Evolutionary conservation across 306 rosid genomes (phyloP).

Genomic region (Lathyrus aphaca): DNA sequence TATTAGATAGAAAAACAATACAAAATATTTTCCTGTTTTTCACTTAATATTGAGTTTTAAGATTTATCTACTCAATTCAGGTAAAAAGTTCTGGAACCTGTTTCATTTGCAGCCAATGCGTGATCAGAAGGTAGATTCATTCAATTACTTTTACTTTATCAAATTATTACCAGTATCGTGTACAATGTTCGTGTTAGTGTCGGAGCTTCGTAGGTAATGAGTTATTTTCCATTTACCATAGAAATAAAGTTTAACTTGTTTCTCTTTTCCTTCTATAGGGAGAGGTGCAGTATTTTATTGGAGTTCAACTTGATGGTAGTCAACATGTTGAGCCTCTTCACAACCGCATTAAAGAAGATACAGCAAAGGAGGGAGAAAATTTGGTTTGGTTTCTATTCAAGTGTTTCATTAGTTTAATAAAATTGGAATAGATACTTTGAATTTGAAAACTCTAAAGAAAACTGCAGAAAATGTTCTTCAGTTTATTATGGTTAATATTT

Average conservation of each 20-base stretch:
- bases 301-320: conserved; percentile 98
- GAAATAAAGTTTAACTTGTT: conserved; percentile 15
- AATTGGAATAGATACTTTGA: too few relatives aligned
- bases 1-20: conserved; percentile 6
- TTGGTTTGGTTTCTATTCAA: conserved; percentile 54
- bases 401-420: conserved; percentile 19
- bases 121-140: conserved; percentile 76
- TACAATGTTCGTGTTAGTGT: neutral
- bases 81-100: conserved; percentile 96
- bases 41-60: conserved; percentile 16
- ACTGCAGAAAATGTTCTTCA: neutral
- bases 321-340: conserved; percentile 90
- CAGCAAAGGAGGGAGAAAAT: conserved; percentile 71
- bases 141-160: neutral
- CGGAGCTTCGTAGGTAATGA: neutral
- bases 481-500: conserved; percentile 25
- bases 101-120: conserved; percentile 99
- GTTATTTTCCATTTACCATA: conserved; percentile 1
- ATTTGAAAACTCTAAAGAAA: too few relatives aligned
- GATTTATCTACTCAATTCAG: conserved; percentile 51
- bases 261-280: conserved; percentile 59
- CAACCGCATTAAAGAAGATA: conserved; percentile 68
- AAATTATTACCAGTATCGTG: neutral
- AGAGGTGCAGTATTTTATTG: conserved; percentile 95
- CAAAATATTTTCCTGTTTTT: conserved; percentile 15